These are phyloP conservation scores for Cryptococcus sp. DNA, from an alignment of 1,284 basidiomycete genomes.

Conservation along the genomic window DNA sequence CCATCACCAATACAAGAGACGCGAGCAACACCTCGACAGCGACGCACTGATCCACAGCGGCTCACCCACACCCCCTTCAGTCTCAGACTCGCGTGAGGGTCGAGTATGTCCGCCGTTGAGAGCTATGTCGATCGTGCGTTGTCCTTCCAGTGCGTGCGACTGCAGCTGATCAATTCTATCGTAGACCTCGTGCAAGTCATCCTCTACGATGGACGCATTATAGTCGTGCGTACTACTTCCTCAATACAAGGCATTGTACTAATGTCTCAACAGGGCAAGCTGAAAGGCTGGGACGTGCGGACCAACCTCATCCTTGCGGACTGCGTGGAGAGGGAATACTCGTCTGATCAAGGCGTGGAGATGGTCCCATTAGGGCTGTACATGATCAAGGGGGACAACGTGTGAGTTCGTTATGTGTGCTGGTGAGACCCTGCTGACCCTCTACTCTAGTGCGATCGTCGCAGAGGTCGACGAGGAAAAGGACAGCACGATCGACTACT, in stretches of 20 bases:
- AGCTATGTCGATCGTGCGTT: slow-evolving; percentile 48
- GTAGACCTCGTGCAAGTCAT: slow-evolving; percentile 53
- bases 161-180: neutral
- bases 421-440: neutral
- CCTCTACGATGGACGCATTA: slow-evolving; percentile 52
- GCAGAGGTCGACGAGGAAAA: slow-evolving; percentile 86
- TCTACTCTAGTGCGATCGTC: slow-evolving; percentile 69
- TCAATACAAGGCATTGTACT: neutral
- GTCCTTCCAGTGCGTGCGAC: neutral
- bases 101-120: slow-evolving; percentile 45
- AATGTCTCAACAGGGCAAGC: slow-evolving; percentile 65
- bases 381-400: slow-evolving; percentile 96
- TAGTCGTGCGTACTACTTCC: slow-evolving; percentile 42
- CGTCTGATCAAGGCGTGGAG: slow-evolving; percentile 85
- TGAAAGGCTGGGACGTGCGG: slow-evolving; percentile 89
- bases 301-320: slow-evolving; percentile 90
- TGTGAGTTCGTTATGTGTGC: slow-evolving; percentile 60
- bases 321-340: slow-evolving; percentile 86
- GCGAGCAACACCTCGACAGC: no score
- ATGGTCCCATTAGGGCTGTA: slow-evolving; percentile 95
- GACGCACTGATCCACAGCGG: no score
- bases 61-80: neutral
- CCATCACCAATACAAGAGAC: no score
- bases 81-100: no score
- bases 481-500: slow-evolving; percentile 77